Evolutionary conservation across 306 rosid species (phyloP).

Genomic region (Neltuma alba): DNA sequence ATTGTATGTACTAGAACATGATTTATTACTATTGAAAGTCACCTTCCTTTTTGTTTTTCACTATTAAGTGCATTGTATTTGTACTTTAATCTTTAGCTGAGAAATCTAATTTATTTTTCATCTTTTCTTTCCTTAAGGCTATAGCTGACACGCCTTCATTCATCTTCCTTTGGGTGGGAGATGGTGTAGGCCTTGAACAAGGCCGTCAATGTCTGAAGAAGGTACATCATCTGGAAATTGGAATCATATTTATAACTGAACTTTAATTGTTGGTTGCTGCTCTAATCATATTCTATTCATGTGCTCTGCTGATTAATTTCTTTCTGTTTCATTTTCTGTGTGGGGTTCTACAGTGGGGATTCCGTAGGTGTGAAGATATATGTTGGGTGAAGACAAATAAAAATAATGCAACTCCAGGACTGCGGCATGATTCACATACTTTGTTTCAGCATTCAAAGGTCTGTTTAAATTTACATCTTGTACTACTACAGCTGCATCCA

Average conservation of each 20-base stretch:
- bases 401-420: slow-evolving; percentile 84
- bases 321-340: slow-evolving; percentile 10
- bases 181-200: slow-evolving; percentile 98
- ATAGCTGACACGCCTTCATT: slow-evolving; percentile 99
- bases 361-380: slow-evolving; percentile 98
- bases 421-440: slow-evolving; percentile 95
- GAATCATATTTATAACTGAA: neutral
- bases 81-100: slow-evolving; percentile 31
- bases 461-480: slow-evolving; percentile 26
- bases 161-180: slow-evolving; percentile 99
- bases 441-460: slow-evolving; percentile 99
- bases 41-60: slow-evolving; percentile 12
- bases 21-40: neutral
- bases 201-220: slow-evolving; percentile 98
- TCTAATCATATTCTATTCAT: slow-evolving; percentile 24
- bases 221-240: slow-evolving; percentile 50
- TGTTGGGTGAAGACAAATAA: slow-evolving; percentile 99
- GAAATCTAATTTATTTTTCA: slow-evolving; percentile 35
- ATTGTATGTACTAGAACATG: slow-evolving; percentile 7
- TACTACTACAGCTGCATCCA: neutral
- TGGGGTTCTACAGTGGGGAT: slow-evolving; percentile 86
- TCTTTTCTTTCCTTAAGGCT: slow-evolving; percentile 57
- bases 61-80: slow-evolving; percentile 21
- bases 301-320: slow-evolving; percentile 18
- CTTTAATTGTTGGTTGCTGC: slow-evolving; percentile 24